Conservation (phyloP, 345 rosid species). For the Boechera stricta region DNA sequence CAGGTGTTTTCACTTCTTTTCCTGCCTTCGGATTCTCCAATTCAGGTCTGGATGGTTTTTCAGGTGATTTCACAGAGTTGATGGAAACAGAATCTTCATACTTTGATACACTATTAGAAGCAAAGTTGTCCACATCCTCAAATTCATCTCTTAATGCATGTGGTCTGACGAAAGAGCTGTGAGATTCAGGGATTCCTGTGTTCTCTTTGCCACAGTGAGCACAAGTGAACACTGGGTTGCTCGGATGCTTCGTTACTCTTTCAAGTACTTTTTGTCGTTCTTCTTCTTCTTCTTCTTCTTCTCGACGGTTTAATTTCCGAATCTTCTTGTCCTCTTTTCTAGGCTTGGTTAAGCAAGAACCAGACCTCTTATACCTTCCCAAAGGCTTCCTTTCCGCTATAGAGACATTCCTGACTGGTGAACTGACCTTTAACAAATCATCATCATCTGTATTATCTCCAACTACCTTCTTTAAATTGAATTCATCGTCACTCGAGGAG, state of each 20-base stretch:
- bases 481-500: conserved; percentile 34
- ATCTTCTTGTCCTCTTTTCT: conserved; percentile 16
- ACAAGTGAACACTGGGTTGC: conserved; percentile 21
- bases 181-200: conserved; percentile 21
- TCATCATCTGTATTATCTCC: conserved; percentile 37
- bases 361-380: conserved; percentile 28
- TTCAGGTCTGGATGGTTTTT: conserved; percentile 22
- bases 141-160: conserved; percentile 24
- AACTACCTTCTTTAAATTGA: conserved; percentile 23
- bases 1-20: conserved; percentile 21
- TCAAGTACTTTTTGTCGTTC: background rate
- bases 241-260: background rate
- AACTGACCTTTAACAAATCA: conserved; percentile 9
- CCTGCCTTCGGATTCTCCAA: background rate
- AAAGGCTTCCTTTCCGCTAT: conserved; percentile 20
- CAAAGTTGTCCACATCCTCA: conserved; percentile 34
- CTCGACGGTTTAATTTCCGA: conserved; percentile 11
- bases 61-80: conserved; percentile 31
- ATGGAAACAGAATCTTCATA: conserved; percentile 27
- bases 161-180: conserved; percentile 15
- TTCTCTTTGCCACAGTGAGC: conserved; percentile 41
- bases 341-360: conserved; percentile 30
- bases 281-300: conserved; percentile 22
- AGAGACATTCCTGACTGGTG: conserved; percentile 23
- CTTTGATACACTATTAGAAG: background rate